These are phyloP conservation scores for Kodamaea sp. DNA, from an alignment of 1,139 yeast genomes.

Conservation along the genomic window DNA sequence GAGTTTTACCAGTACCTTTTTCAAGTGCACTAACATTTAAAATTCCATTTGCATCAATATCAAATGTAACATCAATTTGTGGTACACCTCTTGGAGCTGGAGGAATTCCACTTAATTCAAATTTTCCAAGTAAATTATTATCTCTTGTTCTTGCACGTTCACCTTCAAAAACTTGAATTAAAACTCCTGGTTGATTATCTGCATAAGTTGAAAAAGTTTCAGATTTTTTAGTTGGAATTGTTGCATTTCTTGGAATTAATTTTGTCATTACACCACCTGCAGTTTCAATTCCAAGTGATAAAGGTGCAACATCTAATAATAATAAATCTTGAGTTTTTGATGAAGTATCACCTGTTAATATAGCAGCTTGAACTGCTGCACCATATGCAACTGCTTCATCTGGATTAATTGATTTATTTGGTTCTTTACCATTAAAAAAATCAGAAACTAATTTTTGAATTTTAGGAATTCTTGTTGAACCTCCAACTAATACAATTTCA, in stretches of 20 bases:
- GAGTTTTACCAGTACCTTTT: conserved; percentile 57
- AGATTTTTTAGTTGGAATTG: conserved; percentile 46
- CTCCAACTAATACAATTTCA: conserved; percentile 88
- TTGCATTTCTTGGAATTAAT: conserved; percentile 45
- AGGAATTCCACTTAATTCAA: conserved; percentile 46
- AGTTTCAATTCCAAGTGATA: conserved; percentile 47
- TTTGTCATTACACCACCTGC: conserved; percentile 49
- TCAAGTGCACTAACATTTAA: conserved; percentile 45
- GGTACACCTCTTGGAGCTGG: conserved; percentile 51
- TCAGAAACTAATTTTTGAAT: conserved; percentile 82
- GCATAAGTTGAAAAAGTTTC: conserved; percentile 48
- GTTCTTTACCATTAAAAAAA: conserved; percentile 87
- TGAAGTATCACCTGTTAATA: conserved; percentile 25
- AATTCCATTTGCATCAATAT: conserved; percentile 47
- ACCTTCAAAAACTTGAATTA: conserved; percentile 47
- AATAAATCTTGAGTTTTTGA: conserved; percentile 24
- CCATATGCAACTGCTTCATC: conserved; percentile 69
- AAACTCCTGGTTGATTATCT: conserved; percentile 47
- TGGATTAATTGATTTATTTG: conserved; percentile 83
- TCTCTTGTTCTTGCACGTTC: conserved; percentile 46
- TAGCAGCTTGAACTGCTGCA: conserved; percentile 49
- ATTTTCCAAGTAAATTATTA: conserved; percentile 43
- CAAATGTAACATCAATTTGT: conserved; percentile 45
- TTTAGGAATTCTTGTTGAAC: conserved; percentile 94
- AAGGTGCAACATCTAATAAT: conserved; percentile 46